Evolutionary conservation across 2,329 filamentous ascomycete species (phyloP).

Genomic region (Sarocladium strictum): DNA sequence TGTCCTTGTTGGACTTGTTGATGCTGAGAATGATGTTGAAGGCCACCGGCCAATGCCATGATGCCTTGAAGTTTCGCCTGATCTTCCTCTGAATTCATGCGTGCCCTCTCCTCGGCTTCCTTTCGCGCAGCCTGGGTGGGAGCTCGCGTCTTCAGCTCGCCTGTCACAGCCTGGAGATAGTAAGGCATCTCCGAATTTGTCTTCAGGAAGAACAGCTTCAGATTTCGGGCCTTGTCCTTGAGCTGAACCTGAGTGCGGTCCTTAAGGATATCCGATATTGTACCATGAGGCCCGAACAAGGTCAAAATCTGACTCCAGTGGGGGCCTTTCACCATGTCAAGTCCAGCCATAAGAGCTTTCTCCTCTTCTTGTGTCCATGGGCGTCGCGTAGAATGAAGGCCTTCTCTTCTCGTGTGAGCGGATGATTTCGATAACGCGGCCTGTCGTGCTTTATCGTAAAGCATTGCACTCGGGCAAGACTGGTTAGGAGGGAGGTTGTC

Average conservation of each 20-base stretch:
- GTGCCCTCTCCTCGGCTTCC: conserved; percentile 59
- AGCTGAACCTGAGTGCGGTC: conserved; percentile 87
- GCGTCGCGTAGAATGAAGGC: conserved; percentile 57
- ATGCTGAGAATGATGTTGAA: conserved; percentile 33
- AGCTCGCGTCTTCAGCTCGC: conserved; percentile 80
- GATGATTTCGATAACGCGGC: conserved; percentile 52
- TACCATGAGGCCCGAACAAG: conserved; percentile 74
- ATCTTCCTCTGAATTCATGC: conserved; percentile 53
- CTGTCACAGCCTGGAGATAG: conserved; percentile 81
- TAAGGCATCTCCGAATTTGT: conserved; percentile 86
- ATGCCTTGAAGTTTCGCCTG: conserved; percentile 56
- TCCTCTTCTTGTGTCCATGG: conserved; percentile 89
- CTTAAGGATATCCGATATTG: conserved; percentile 75
- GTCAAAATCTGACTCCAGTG: conserved; percentile 91
- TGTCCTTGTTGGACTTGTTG: conserved; percentile 10
- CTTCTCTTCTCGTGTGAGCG: conserved; percentile 49
- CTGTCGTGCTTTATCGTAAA: conserved; percentile 55
- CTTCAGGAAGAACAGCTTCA: conserved; percentile 89
- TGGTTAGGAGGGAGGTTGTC: conserved; percentile 50
- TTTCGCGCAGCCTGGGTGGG: conserved; percentile 67
- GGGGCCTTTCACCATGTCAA: conserved; percentile 83
- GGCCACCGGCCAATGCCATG: conserved; percentile 46
- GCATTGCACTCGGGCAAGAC: conserved; percentile 44
- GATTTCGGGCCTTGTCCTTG: conserved; percentile 85
- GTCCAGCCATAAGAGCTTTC: conserved; percentile 79